Evolutionary conservation across 352 stramenopile species (phyloP), one percentile per base, ranked within the genome.

Genomic region (Phytophthora syringae): DNA sequence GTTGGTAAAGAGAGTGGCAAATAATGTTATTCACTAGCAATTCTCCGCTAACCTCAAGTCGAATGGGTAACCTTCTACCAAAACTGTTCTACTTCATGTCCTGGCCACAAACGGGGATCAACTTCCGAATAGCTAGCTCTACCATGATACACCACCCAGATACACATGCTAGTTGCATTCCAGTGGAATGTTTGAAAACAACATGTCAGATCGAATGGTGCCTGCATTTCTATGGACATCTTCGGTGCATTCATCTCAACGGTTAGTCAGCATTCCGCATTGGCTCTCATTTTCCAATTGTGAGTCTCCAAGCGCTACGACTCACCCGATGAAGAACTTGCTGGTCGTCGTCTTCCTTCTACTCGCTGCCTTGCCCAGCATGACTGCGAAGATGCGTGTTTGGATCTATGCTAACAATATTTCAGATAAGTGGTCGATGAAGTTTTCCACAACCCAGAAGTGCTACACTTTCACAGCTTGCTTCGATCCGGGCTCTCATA

Each of bases 381-480:
- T 6, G 3, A 44, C 15, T 18, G 51, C 62, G 3, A 59, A 60
- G 15, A 70, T 66, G 62, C 27, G 52, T 6, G 18, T 70, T 7
- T 45, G 40, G 25, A 16, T 70, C 28, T 66, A 70, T 24, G 20
- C 20, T 18, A 55, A 47, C 3, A 32, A n/a, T n/a, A n/a, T n/a
- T n/a, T n/a, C n/a, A n/a, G 18, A 65, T 12, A 43, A 37, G 0
- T 70, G 55, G 40, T 55, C 43, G 16, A 56, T 56, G 39, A 55
- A 70, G 48, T 70, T 66, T 37, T 70, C 55, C 7, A 57, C 24
- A 4, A 44, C 55, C 5, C 62, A 70, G 22, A 64, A 64, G n/a
- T 70, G 62, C 55, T 70, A 66, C 55, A 70, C 62, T 1, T 70
- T 70, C 18, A 51, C 28, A 7, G 45, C 24, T 16, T 70, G 54